These are phyloP conservation scores for Beauveria caledonica DNA, from an alignment of 2,329 filamentous ascomycete species.

Conservation along the genomic window DNA sequence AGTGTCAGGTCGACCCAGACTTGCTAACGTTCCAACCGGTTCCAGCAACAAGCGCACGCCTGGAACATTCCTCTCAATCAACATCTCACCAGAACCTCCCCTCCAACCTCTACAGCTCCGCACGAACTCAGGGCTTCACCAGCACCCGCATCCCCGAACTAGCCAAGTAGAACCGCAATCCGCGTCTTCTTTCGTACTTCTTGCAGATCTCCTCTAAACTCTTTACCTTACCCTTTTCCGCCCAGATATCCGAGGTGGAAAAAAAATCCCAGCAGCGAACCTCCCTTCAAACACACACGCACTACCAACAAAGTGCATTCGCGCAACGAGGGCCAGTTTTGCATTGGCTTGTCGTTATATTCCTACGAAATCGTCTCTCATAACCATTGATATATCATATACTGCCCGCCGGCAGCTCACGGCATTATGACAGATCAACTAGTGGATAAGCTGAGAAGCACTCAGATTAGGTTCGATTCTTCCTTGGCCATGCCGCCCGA, in stretches of 20 bases:
- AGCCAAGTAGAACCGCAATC: neutral
- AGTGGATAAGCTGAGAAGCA: constrained; percentile 35
- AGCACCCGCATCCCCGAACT: neutral
- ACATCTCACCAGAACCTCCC: constrained; percentile 7
- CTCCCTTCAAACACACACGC: neutral
- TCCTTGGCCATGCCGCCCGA: neutral
- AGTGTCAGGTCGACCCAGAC: neutral
- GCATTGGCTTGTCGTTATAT: constrained; percentile 15
- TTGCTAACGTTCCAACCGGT: neutral
- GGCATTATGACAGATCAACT: constrained; percentile 37
- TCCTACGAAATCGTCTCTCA: constrained; percentile 6
- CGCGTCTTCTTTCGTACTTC: neutral
- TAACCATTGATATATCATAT: constrained; percentile 12
- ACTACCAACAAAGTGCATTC: constrained; percentile 11
- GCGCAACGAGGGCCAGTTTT: constrained; percentile 6
- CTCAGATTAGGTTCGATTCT: constrained; percentile 31
- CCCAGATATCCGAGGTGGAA: neutral
- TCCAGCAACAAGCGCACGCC: neutral
- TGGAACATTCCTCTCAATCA: constrained; percentile 11
- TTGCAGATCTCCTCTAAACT: neutral
- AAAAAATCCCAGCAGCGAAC: constrained; percentile 8
- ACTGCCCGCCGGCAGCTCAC: constrained; percentile 21
- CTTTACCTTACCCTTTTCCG: neutral
- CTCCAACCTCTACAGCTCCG: constrained; percentile 1
- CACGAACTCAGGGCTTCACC: constrained; percentile 4